Evolutionary conservation across 2,329 filamentous ascomycete species (phyloP).

Genomic region (Arthroderma sp.): DNA sequence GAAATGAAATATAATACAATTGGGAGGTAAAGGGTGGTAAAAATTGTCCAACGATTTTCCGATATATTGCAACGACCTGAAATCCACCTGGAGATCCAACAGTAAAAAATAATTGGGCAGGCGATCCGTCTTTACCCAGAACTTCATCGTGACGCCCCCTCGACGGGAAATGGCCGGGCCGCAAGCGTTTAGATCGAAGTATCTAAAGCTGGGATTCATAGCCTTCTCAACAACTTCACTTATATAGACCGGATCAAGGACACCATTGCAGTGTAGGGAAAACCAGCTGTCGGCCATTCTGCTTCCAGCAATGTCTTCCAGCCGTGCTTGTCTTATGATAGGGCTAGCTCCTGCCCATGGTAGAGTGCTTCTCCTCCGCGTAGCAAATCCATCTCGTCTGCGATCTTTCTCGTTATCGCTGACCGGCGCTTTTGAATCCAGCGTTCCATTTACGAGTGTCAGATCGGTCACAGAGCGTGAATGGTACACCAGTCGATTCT

Average conservation of each 20-base stretch:
- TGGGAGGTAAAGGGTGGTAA: conserved; percentile 60
- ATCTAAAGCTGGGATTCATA: conserved; percentile 83
- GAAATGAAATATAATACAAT: conserved; percentile 75
- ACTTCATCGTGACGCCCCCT: conserved; percentile 50
- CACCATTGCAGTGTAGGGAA: conserved; percentile 56
- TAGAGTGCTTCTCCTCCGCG: conserved; percentile 45
- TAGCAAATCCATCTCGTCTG: conserved; percentile 11
- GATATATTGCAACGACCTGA: conserved; percentile 65
- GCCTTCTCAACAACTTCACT: conserved; percentile 67
- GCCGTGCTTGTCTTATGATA: conserved; percentile 53
- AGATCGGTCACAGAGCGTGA: conserved; percentile 48
- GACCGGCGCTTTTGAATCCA: conserved; percentile 6
- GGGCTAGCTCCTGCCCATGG: conserved; percentile 51
- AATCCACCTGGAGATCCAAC: conserved; percentile 57
- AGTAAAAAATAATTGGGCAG: conserved; percentile 48
- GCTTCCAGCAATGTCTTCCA: conserved; percentile 58
- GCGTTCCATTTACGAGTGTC: conserved; percentile 14
- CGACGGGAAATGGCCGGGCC: conserved; percentile 52
- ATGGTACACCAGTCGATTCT: conserved; percentile 38
- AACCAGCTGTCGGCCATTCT: conserved; percentile 82
- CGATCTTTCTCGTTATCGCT: not conserved
- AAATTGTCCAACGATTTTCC: conserved; percentile 52
- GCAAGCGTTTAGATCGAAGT: conserved; percentile 60
- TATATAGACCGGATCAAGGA: conserved; percentile 69
- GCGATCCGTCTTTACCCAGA: conserved; percentile 56